These are phyloP conservation scores for Parmelia sp. DNA, from an alignment of 495 filamentous ascomycete species.

Conservation along the genomic window DNA sequence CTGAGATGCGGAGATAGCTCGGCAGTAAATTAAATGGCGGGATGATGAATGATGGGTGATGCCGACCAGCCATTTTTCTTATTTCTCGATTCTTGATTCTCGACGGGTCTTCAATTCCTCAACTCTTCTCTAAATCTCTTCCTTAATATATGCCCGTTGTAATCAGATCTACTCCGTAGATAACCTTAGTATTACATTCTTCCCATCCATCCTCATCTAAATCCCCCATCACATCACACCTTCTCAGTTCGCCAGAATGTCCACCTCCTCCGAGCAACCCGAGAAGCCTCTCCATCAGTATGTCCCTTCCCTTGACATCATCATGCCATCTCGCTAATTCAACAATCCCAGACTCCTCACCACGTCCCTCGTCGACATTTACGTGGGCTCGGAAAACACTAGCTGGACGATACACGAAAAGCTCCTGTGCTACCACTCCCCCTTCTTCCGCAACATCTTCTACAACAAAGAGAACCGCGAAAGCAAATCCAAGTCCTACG, in stretches of 20 bases:
- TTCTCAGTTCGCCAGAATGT: slow-evolving; percentile 15
- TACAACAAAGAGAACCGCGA: slow-evolving; percentile 31
- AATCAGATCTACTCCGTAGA: too few relatives aligned
- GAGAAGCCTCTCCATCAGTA: slow-evolving; percentile 31
- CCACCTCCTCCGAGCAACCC: slow-evolving; percentile 14
- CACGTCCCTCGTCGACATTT: slow-evolving; percentile 43
- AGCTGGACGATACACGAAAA: slow-evolving; percentile 46
- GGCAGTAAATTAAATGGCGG: background rate
- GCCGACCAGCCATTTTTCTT: background rate
- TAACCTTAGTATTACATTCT: background rate
- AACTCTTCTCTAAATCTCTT: background rate
- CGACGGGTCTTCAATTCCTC: background rate
- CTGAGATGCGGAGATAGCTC: background rate
- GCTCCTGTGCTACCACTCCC: slow-evolving; percentile 44
- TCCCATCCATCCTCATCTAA: background rate
- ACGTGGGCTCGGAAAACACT: slow-evolving; percentile 42
- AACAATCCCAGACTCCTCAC: slow-evolving; percentile 37
- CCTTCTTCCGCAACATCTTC: slow-evolving; percentile 44
- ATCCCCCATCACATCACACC: background rate
- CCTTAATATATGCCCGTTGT: background rate
- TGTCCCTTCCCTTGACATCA: background rate
- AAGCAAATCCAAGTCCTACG: slow-evolving; percentile 31
- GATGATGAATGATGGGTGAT: background rate
- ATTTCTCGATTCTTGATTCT: background rate
- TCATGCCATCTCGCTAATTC: slow-evolving; percentile 10